phyloP scores from a whole-genome alignment of 805 yeast genomes.

The Saccharomycopsis javanensis region DNA sequence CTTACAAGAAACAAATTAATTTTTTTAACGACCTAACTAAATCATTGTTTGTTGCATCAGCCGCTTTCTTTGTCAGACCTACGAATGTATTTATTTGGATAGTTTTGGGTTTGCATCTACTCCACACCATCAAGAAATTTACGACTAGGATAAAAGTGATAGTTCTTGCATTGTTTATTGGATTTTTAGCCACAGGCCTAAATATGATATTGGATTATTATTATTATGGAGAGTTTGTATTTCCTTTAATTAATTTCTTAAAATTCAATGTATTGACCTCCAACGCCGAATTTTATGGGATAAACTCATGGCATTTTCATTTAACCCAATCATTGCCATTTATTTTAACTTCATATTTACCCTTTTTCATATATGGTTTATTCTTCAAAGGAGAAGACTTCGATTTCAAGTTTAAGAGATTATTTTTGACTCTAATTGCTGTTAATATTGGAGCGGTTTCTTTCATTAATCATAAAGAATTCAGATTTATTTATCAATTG shows the following conservation, averaged over 20 bases:
- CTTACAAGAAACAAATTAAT: not conserved
- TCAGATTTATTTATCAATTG: conserved; percentile 78
- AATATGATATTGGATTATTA: conserved; percentile 43
- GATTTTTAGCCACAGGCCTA: conserved; percentile 26
- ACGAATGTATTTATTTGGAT: conserved; percentile 76
- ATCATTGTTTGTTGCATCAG: conserved; percentile 42
- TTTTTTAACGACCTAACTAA: not conserved
- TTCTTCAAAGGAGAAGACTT: conserved; percentile 1
- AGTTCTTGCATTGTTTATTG: conserved; percentile 21
- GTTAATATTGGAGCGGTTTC: conserved; percentile 52
- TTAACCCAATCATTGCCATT: conserved; percentile 75
- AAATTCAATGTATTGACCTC: conserved; percentile 70
- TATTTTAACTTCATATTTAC: conserved; percentile 54
- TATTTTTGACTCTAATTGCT: conserved; percentile 26
- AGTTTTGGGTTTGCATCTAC: conserved; percentile 38
- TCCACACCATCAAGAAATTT: conserved; percentile 18
- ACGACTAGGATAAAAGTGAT: conserved; percentile 12
- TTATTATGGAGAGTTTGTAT: conserved; percentile 46
- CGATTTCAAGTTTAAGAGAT: conserved; percentile 24
- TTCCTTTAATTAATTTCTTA: conserved; percentile 62
- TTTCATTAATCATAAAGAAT: conserved; percentile 73
- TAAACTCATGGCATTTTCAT: conserved; percentile 78
- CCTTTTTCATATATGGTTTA: conserved; percentile 44
- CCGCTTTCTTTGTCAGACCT: conserved; percentile 71
- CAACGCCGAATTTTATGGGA: conserved; percentile 75